phyloP scores from a whole-genome alignment of 1,284 basidiomycete genomes.

The Melampsora larici-populina region DNA sequence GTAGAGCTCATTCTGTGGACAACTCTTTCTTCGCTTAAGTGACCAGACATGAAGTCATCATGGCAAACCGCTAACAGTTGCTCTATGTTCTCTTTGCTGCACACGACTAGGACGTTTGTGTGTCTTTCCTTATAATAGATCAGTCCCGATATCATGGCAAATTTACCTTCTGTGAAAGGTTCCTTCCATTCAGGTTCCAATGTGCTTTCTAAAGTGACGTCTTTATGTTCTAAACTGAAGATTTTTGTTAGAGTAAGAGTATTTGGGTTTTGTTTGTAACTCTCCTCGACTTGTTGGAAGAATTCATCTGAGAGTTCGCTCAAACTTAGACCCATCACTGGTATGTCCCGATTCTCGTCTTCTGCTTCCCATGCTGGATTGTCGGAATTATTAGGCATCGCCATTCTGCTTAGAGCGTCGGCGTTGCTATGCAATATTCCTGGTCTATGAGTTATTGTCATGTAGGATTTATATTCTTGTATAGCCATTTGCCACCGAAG shows the following conservation, averaged over 20 bases:
- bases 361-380: not conserved
- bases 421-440: not conserved
- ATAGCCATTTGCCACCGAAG: conserved; percentile 22
- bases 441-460: not conserved
- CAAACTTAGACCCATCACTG: not conserved
- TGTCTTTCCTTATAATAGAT: conserved; percentile 7
- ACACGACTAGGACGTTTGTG: not conserved
- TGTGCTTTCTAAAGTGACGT: not conserved
- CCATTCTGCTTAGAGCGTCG: no score
- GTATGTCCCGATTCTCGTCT: not conserved
- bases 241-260: not conserved
- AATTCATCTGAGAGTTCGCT: not conserved
- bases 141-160: not conserved
- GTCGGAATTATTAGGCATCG: not conserved
- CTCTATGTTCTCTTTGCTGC: not conserved
- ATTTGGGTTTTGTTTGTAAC: not conserved
- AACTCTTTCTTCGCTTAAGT: conserved; percentile 13
- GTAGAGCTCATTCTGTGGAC: not conserved
- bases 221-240: not conserved
- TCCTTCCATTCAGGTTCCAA: not conserved
- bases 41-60: no score
- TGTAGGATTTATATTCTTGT: conserved; percentile 16
- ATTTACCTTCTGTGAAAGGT: conserved; percentile 4
- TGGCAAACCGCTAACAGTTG: not conserved
- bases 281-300: not conserved